phyloP scores from a whole-genome alignment of 31 red algal species.

The Odonthalia washingtoniensis region DNA sequence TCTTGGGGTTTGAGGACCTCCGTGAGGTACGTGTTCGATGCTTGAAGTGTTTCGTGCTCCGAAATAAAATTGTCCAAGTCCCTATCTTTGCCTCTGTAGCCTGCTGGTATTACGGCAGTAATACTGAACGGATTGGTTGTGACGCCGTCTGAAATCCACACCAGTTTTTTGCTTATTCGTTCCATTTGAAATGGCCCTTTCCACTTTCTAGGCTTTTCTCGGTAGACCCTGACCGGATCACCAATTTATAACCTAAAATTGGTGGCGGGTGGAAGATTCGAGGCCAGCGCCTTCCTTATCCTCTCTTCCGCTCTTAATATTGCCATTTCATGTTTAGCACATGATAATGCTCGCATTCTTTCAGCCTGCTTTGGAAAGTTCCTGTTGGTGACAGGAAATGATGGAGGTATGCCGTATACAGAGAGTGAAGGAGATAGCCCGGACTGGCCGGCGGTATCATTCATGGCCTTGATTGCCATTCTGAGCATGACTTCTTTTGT shows the following conservation, averaged over 20 bases:
- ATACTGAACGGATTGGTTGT: not conserved
- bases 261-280: not conserved
- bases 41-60: not conserved
- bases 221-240: not conserved
- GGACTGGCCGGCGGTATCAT: conserved; percentile 22
- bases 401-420: conserved; percentile 18
- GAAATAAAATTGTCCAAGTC: not conserved
- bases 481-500: not conserved
- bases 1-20: not conserved
- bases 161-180: not conserved
- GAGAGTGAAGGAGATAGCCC: conserved; percentile 31
- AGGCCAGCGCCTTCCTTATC: not conserved
- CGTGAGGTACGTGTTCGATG: not conserved
- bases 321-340: conserved; percentile 1
- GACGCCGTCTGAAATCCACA: not conserved
- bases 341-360: not conserved
- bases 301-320: not conserved
- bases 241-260: not conserved
- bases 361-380: conserved; percentile 5
- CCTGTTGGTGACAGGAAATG: not conserved
- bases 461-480: conserved; percentile 37
- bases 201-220: not conserved
- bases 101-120: not conserved
- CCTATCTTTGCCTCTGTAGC: not conserved
- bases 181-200: not conserved